A percentile compares a stretch with the other conserved stretches of the same genome.
Conservation (phyloP, 768 basidiomycete genomes). For the Suillus sp. region DNA sequence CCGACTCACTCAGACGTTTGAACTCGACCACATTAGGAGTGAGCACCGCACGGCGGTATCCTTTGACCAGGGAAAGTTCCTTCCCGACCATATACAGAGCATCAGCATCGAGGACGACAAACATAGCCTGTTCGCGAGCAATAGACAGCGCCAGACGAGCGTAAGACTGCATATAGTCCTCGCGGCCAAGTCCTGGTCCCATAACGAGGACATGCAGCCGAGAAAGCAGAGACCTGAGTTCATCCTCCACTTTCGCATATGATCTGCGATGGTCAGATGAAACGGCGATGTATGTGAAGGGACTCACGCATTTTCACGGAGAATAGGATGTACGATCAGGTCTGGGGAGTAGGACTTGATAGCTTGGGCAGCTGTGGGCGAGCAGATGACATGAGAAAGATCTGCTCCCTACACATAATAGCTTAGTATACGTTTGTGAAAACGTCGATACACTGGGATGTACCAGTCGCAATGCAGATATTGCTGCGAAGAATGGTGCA, state of each 20-base stretch:
- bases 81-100: conserved; percentile 83
- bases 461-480: conserved; percentile 86
- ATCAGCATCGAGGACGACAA: conserved; percentile 93
- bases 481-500: conserved; percentile 94
- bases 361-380: conserved; percentile 85
- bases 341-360: conserved; percentile 99
- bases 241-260: conserved; percentile 46
- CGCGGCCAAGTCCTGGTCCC: conserved; percentile 93
- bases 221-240: conserved; percentile 68
- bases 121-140: conserved; percentile 77
- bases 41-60: conserved; percentile 84
- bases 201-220: conserved; percentile 92
- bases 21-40: conserved; percentile 97
- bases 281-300: neutral
- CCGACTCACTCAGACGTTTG: conserved; percentile 73
- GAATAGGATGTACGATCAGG: conserved; percentile 94
- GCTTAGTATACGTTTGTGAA: neutral
- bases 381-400: conserved; percentile 96
- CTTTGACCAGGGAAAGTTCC: conserved; percentile 71
- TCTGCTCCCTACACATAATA: conserved; percentile 71
- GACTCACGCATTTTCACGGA: conserved; percentile 66
- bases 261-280: conserved; percentile 39
- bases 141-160: conserved; percentile 76
- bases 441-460: neutral
- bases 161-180: conserved; percentile 84